phyloP scores from a whole-genome alignment of 2,329 filamentous ascomycete genomes.

The Raffaelea albimanens region DNA sequence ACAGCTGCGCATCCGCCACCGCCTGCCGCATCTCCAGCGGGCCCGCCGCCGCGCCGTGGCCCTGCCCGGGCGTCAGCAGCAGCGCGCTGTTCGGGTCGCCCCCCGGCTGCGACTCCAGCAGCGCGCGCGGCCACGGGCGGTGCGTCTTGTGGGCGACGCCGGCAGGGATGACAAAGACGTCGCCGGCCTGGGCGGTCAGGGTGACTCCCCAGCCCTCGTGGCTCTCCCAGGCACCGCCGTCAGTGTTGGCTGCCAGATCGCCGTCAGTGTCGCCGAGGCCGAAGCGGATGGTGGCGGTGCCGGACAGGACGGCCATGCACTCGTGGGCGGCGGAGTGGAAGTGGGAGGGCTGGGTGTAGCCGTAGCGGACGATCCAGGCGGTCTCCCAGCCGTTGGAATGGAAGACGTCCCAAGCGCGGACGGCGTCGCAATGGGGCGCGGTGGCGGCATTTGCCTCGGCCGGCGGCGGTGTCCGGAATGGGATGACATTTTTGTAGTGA shows the following conservation, averaged over 20 bases:
- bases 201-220: not conserved
- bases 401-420: not conserved
- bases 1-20: not conserved
- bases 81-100: too few relatives aligned
- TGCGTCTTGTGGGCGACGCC: slow-evolving; percentile 5
- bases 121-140: not conserved
- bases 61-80: not conserved
- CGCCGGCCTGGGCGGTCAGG: not conserved
- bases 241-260: not conserved
- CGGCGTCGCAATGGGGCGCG: not conserved
- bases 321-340: slow-evolving; percentile 1
- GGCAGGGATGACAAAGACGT: slow-evolving; percentile 3
- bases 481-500: not conserved
- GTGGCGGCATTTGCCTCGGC: not conserved
- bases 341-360: slow-evolving; percentile 1
- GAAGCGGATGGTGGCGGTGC: slow-evolving; percentile 1
- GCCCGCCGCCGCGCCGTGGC: not conserved
- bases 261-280: slow-evolving; percentile 1
- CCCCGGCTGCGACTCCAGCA: not conserved
- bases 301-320: slow-evolving; percentile 5
- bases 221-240: not conserved
- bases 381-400: not conserved
- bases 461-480: not conserved
- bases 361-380: slow-evolving; percentile 4
- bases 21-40: not conserved